phyloP scores from a whole-genome alignment of 331 rosid genomes.

The Quercus tomentella region DNA sequence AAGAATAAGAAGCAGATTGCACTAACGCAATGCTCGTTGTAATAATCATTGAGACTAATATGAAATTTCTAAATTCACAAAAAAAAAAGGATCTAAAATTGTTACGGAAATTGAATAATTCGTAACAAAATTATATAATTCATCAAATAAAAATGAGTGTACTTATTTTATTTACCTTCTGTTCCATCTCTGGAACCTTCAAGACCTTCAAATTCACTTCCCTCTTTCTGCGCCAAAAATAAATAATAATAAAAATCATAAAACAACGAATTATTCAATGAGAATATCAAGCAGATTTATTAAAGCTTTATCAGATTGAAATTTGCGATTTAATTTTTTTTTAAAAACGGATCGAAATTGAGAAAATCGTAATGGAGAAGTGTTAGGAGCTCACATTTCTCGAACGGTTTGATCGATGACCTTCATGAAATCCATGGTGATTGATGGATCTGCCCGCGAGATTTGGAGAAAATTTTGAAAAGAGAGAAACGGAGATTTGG shows the following conservation, averaged over 20 bases:
- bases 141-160: neutral
- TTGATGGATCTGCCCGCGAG: constrained; percentile 50
- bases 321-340: neutral
- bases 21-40: neutral
- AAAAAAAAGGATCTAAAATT: neutral
- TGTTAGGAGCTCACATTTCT: constrained; percentile 65
- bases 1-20: neutral
- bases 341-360: neutral
- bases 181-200: constrained; percentile 98
- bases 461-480: neutral
- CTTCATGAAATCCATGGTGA: constrained; percentile 96
- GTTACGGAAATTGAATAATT: neutral
- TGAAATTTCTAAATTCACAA: neutral
- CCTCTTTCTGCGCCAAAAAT: constrained; percentile 69
- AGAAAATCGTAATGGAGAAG: constrained; percentile 15
- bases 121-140: neutral
- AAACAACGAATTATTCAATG: constrained; percentile 13
- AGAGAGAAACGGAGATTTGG: neutral
- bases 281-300: neutral
- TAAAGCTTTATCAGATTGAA: neutral
- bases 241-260: neutral
- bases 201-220: constrained; percentile 98
- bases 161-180: constrained; percentile 87
- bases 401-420: constrained; percentile 98
- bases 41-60: neutral